A percentile compares a stretch with the other conserved stretches of the same genome.
phyloP scores from a whole-genome alignment of 83 land plant species.

The Picea mariana region DNA sequence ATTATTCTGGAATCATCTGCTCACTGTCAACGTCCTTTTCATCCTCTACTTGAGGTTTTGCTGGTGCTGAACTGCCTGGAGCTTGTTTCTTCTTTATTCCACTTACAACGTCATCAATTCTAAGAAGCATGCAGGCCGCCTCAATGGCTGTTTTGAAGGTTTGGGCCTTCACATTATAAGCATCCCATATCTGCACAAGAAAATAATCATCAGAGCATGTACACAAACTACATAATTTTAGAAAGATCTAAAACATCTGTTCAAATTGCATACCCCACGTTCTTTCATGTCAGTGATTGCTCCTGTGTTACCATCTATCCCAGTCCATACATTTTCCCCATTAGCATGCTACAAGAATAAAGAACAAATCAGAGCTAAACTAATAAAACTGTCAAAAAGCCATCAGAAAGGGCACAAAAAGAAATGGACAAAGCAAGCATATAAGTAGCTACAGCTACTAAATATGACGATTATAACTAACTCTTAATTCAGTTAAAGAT shows the following conservation, averaged over 20 bases:
- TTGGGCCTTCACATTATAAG: slow-evolving; percentile 91
- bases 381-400: neutral
- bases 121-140: slow-evolving; percentile 94
- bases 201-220: neutral
- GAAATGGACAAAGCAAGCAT: neutral
- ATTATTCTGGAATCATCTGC: slow-evolving; percentile 88
- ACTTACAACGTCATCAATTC: slow-evolving; percentile 96
- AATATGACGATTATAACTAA: neutral
- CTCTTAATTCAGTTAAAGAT: neutral
- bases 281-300: slow-evolving; percentile 94
- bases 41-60: slow-evolving; percentile 75
- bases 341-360: slow-evolving; percentile 76
- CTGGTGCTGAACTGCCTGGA: slow-evolving; percentile 54
- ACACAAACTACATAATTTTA: neutral
- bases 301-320: slow-evolving; percentile 96
- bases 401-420: neutral
- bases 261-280: slow-evolving; percentile 46
- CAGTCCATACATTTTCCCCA: slow-evolving; percentile 85
- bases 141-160: slow-evolving; percentile 96
- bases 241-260: neutral
- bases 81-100: slow-evolving; percentile 97
- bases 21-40: slow-evolving; percentile 93
- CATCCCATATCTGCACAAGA: slow-evolving; percentile 82
- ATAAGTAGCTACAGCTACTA: neutral
- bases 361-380: neutral